A percentile compares a stretch with the other conserved stretches of the same genome.
Conservation (phyloP, 257 asterid species). For the Gentiana straminea region DNA sequence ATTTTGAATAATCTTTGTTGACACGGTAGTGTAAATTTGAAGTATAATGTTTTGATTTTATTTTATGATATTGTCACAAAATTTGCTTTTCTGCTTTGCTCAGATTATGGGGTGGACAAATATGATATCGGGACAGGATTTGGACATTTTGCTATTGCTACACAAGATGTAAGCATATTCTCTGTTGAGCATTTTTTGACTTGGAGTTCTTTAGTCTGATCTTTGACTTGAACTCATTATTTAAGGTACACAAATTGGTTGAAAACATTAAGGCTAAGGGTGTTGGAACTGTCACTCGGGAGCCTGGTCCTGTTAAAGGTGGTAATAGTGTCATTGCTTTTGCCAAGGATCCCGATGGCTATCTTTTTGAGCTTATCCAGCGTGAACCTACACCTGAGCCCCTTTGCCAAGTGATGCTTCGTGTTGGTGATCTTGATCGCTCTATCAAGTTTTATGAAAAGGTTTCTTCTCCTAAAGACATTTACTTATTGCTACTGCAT, state of each 20-base stretch:
- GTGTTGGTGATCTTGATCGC: slow-evolving; percentile 97
- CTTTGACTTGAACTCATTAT: slow-evolving; percentile 4
- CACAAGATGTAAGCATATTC: slow-evolving; percentile 64
- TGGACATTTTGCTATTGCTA: slow-evolving; percentile 96
- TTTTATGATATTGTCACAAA: no score
- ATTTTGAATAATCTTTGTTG: no score
- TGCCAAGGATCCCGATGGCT: slow-evolving; percentile 98
- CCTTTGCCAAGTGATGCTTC: slow-evolving; percentile 98
- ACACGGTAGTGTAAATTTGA: no score
- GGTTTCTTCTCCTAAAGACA: slow-evolving; percentile 28
- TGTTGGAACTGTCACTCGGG: slow-evolving; percentile 76
- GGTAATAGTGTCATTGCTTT: slow-evolving; percentile 85
- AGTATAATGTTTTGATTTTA: no score
- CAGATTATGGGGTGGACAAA: slow-evolving; percentile 89
- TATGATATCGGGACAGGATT: slow-evolving; percentile 91
- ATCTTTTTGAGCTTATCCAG: slow-evolving; percentile 79
- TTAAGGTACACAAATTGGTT: slow-evolving; percentile 79
- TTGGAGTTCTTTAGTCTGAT: not conserved
- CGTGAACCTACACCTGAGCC: slow-evolving; percentile 94
- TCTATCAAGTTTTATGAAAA: slow-evolving; percentile 92
- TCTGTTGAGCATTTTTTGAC: not conserved
- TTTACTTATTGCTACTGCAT: no score
- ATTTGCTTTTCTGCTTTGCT: slow-evolving; percentile 1
- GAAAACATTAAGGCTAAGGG: slow-evolving; percentile 83
- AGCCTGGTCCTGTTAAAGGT: slow-evolving; percentile 98